A percentile compares a stretch with the other conserved stretches of the same genome.
Evolutionary conservation across 1,139 yeast species (phyloP).

Genomic region (Blastobotrys raffinosifermentans): DNA sequence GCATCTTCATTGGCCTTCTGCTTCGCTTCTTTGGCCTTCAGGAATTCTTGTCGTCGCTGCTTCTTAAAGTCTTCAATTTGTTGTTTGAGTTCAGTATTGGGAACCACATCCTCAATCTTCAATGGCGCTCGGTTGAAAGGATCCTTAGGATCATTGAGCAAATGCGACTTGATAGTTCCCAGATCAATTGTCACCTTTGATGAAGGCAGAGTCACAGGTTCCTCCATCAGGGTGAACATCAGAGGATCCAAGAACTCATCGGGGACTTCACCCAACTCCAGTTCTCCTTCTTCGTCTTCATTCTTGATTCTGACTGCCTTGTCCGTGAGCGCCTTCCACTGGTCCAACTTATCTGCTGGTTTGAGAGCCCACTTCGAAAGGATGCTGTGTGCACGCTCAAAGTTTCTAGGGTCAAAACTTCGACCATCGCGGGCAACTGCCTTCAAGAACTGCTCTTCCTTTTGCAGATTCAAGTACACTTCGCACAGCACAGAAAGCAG

Average conservation of each 20-base stretch:
- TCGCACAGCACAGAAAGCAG: slow-evolving; percentile 65
- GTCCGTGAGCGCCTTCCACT: slow-evolving; percentile 52
- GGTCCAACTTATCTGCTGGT: slow-evolving; percentile 47
- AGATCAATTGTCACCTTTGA: slow-evolving; percentile 82
- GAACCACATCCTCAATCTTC: slow-evolving; percentile 79
- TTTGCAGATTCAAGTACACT: slow-evolving; percentile 66
- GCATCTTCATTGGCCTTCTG: too few species aligned
- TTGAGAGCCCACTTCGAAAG: slow-evolving; percentile 51
- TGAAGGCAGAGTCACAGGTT: slow-evolving; percentile 88
- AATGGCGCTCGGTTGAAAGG: slow-evolving; percentile 94
- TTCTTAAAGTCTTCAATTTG: slow-evolving; percentile 55
- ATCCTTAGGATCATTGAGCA: slow-evolving; percentile 90
- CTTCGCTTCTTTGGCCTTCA: not conserved
- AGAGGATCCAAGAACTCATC: slow-evolving; percentile 96
- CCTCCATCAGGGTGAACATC: slow-evolving; percentile 92
- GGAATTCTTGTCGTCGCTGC: slow-evolving; percentile 15
- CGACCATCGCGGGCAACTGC: slow-evolving; percentile 91
- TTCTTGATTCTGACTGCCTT: slow-evolving; percentile 56
- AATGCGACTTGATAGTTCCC: slow-evolving; percentile 87
- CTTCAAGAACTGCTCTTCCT: slow-evolving; percentile 55
- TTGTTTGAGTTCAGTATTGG: slow-evolving; percentile 56
- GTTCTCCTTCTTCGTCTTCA: slow-evolving; percentile 67
- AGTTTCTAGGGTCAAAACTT: slow-evolving; percentile 64
- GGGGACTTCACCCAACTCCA: slow-evolving; percentile 88
- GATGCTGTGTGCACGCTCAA: slow-evolving; percentile 65